Evolutionary conservation across 305 asterid species (phyloP).

Genomic region (Fraxinus velutina): DNA sequence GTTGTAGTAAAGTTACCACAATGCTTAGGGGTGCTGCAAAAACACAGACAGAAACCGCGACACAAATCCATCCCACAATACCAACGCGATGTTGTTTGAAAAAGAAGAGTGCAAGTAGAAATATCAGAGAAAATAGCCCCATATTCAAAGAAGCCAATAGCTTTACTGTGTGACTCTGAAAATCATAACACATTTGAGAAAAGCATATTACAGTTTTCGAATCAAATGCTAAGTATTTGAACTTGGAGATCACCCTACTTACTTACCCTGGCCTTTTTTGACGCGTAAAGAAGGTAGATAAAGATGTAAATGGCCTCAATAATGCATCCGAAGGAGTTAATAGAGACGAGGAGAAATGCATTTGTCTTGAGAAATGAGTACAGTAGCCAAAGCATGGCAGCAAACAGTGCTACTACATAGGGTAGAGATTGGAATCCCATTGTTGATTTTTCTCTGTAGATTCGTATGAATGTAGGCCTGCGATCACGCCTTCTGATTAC

Average conservation of each 20-base stretch:
- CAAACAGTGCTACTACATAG: slow-evolving; percentile 57
- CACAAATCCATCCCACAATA: slow-evolving; percentile 74
- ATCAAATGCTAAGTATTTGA: neutral
- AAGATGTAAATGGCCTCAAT: slow-evolving; percentile 58
- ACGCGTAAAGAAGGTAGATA: slow-evolving; percentile 49
- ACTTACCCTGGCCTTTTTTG: slow-evolving; percentile 48
- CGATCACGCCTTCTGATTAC: neutral
- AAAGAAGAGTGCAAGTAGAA: slow-evolving; percentile 35
- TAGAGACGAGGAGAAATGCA: slow-evolving; percentile 53
- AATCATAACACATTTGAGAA: neutral
- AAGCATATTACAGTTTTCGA: neutral
- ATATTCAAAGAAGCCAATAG: slow-evolving; percentile 44
- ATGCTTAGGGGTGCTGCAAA: slow-evolving; percentile 71
- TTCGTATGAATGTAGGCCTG: slow-evolving; percentile 69
- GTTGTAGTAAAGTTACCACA: slow-evolving; percentile 36
- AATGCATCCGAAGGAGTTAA: slow-evolving; percentile 65
- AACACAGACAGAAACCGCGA: slow-evolving; percentile 50
- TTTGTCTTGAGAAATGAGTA: slow-evolving; percentile 52
- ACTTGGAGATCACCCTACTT: neutral
- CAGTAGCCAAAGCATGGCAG: slow-evolving; percentile 71
- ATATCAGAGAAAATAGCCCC: slow-evolving; percentile 36
- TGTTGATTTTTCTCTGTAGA: slow-evolving; percentile 63
- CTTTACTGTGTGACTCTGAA: slow-evolving; percentile 41
- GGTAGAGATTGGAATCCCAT: slow-evolving; percentile 70
- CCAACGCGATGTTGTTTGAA: slow-evolving; percentile 27